Percentiles rank a stretch among this genome's conserved stretches.
These are phyloP conservation scores for Malus hybrid DNA, from an alignment of 331 rosid genomes.

Conservation along the genomic window DNA sequence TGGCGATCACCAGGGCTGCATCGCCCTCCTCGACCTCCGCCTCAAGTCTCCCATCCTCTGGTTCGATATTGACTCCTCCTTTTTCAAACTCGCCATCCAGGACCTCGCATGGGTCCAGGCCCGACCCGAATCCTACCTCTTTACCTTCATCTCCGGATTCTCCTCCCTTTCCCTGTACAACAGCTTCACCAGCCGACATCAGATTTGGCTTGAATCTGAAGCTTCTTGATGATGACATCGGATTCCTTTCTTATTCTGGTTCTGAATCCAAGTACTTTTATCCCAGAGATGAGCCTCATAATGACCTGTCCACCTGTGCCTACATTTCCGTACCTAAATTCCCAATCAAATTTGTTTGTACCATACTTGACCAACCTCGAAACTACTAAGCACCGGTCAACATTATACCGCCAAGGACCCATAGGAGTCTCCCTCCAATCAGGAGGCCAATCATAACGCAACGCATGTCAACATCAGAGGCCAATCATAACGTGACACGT, in stretches of 20 bases:
- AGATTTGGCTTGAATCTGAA: slow-evolving; percentile 31
- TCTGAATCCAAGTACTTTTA: too few species aligned
- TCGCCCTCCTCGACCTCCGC: slow-evolving; percentile 68
- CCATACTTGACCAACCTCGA: too few species aligned
- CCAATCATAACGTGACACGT: too few species aligned
- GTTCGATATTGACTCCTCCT: slow-evolving; percentile 52
- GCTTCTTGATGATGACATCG: slow-evolving; percentile 47
- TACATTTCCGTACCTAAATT: too few species aligned
- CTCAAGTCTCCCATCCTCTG: slow-evolving; percentile 50
- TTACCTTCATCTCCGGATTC: slow-evolving; percentile 66
- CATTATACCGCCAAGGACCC: too few species aligned
- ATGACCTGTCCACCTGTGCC: too few species aligned
- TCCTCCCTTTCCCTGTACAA: slow-evolving; percentile 63
- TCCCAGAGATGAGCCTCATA: too few species aligned
- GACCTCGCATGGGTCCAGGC: slow-evolving; percentile 88
- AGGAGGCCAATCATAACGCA: too few species aligned
- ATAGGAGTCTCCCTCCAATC: too few species aligned
- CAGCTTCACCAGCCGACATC: slow-evolving; percentile 44
- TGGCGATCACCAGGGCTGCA: slow-evolving; percentile 93
- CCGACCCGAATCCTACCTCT: slow-evolving; percentile 50
- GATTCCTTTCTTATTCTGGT: slow-evolving; percentile 21
- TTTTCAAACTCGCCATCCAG: slow-evolving; percentile 48
- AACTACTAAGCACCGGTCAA: slow-evolving; percentile 55
- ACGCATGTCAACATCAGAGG: too few species aligned
- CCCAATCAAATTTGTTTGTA: too few species aligned